A percentile compares a stretch with the other conserved stretches of the same genome.
phyloP scores from a whole-genome alignment of 139 green algal genomes.

The Chlorella sp. region DNA sequence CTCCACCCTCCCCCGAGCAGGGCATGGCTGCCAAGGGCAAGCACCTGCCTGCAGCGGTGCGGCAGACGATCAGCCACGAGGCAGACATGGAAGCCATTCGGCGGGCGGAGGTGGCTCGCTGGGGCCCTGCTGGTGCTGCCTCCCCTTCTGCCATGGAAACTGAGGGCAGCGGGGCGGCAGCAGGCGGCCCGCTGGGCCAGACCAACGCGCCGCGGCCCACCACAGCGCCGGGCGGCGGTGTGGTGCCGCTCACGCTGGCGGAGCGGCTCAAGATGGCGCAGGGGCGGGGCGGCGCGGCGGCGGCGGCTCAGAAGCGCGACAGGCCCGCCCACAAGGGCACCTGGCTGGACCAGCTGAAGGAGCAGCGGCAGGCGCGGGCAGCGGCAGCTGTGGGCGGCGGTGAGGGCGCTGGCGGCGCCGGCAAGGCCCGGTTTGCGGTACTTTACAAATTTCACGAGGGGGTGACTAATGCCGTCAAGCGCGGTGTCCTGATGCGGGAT shows the following conservation, averaged over 20 bases:
- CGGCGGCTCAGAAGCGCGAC: neutral
- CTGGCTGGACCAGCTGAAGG: slow-evolving; percentile 61
- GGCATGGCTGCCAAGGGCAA: slow-evolving; percentile 2
- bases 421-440: slow-evolving; percentile 50
- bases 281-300: neutral
- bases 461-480: slow-evolving; percentile 93
- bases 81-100: slow-evolving; percentile 74
- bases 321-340: slow-evolving; percentile 40
- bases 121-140: neutral
- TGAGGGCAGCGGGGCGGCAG: neutral
- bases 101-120: slow-evolving; percentile 51
- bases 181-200: neutral
- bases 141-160: neutral
- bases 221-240: neutral
- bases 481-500: slow-evolving; percentile 78
- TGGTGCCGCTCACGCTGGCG: slow-evolving; percentile 47
- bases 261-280: slow-evolving; percentile 40
- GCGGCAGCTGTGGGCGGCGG: slow-evolving; percentile 5
- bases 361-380: slow-evolving; percentile 16
- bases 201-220: slow-evolving; percentile 6
- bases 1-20: slow-evolving; percentile 6
- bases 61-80: slow-evolving; percentile 80
- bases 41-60: slow-evolving; percentile 62
- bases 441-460: slow-evolving; percentile 93
- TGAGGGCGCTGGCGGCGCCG: neutral